Percentiles rank a stretch among this genome's conserved stretches.
Evolutionary conservation across 2,329 filamentous ascomycete species (phyloP).

Genomic region (Phyllosticta citribraziliensis): DNA sequence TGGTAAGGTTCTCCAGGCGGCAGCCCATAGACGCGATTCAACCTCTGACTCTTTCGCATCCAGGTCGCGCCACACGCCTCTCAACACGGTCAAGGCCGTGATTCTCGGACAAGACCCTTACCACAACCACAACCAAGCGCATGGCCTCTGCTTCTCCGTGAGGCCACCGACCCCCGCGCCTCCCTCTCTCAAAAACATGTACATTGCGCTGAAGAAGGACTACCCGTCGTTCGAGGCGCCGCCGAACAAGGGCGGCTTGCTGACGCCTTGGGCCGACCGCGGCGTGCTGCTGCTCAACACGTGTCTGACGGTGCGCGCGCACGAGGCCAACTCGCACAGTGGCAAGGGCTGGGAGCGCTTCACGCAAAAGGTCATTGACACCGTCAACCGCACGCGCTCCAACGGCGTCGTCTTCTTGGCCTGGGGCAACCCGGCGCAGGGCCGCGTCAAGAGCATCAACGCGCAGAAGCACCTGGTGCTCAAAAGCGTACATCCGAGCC

Average conservation of each 20-base stretch:
- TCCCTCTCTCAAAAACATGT: conserved; percentile 89
- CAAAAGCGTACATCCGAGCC: conserved; percentile 82
- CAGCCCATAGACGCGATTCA: too few relatives aligned
- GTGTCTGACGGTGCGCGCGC: conserved; percentile 83
- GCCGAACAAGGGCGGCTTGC: conserved; percentile 66
- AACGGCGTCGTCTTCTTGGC: conserved; percentile 88
- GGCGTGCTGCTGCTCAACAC: conserved; percentile 93
- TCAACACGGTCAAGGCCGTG: conserved; percentile 80
- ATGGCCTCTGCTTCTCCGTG: conserved; percentile 92
- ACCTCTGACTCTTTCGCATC: not conserved
- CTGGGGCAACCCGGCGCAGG: conserved; percentile 80
- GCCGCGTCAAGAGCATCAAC: conserved; percentile 67
- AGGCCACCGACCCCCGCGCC: conserved; percentile 80
- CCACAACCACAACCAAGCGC: conserved; percentile 90
- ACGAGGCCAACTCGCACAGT: conserved; percentile 77
- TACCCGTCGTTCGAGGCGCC: conserved; percentile 72
- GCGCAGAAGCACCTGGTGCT: conserved; percentile 68
- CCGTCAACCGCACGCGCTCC: conserved; percentile 65
- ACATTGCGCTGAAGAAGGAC: conserved; percentile 75
- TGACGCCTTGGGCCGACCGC: conserved; percentile 88
- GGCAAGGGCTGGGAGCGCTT: conserved; percentile 87
- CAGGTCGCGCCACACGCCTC: conserved; percentile 89
- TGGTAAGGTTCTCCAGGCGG: conserved; percentile 50
- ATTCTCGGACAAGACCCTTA: conserved; percentile 96
- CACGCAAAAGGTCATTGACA: conserved; percentile 84